phyloP scores from a whole-genome alignment of 768 basidiomycete species.

The Rhizopogon vinicolor region DNA sequence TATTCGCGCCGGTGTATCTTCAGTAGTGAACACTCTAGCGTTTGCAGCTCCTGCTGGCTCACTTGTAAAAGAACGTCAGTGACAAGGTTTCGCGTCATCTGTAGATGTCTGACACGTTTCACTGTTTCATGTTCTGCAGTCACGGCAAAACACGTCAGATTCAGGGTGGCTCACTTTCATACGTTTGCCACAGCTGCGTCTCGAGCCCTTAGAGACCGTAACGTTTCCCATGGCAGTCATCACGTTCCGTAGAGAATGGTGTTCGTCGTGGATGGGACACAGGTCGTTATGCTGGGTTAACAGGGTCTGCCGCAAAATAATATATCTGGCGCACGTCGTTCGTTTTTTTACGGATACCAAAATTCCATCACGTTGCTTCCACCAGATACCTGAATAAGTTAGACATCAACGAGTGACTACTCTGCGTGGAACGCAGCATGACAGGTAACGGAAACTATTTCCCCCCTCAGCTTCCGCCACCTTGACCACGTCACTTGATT shows the following conservation, averaged over 20 bases:
- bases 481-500: no score
- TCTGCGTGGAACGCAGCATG: background rate
- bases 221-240: conserved; percentile 18
- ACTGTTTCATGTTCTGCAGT: conserved; percentile 8
- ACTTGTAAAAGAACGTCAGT: conserved; percentile 25
- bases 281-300: background rate
- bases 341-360: background rate
- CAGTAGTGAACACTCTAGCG: conserved; percentile 24
- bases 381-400: no score
- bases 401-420: background rate
- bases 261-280: background rate
- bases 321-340: background rate
- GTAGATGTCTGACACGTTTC: background rate
- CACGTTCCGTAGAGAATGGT: conserved; percentile 3
- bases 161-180: conserved; percentile 25
- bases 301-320: background rate
- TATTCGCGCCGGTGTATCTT: conserved; percentile 24
- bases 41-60: conserved; percentile 21
- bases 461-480: no score
- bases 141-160: conserved; percentile 26
- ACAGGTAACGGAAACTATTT: no score
- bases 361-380: background rate
- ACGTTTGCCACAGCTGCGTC: conserved; percentile 22
- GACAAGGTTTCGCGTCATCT: background rate
- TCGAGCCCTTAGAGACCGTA: conserved; percentile 9